Evolutionary conservation across 2,329 filamentous ascomycete genomes (phyloP).

Genomic region (Cladobotryum mycophilum): DNA sequence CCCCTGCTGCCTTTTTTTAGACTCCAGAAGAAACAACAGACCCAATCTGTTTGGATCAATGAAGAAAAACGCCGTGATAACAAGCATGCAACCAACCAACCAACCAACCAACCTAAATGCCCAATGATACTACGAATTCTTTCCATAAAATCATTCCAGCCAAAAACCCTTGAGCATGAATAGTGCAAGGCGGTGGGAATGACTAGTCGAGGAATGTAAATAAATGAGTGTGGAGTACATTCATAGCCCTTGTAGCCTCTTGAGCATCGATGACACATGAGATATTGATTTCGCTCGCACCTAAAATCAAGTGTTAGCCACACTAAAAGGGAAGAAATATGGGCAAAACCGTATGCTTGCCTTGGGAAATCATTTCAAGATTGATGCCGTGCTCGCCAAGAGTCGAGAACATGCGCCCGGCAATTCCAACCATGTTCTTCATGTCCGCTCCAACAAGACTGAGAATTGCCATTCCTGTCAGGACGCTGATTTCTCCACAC

Average conservation of each 20-base stretch:
- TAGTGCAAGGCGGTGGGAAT: too few relatives aligned
- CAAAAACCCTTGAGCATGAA: too few relatives aligned
- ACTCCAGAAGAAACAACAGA: too few relatives aligned
- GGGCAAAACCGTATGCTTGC: constrained; percentile 39
- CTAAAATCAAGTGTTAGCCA: constrained; percentile 36
- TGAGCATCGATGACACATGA: constrained; percentile 92
- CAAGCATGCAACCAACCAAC: too few relatives aligned
- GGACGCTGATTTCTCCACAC: constrained; percentile 84
- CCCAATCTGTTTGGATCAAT: too few relatives aligned
- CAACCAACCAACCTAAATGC: too few relatives aligned
- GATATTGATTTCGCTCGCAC: constrained; percentile 98
- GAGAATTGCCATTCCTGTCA: constrained; percentile 90
- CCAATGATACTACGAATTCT: too few relatives aligned
- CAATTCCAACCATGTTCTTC: constrained; percentile 95
- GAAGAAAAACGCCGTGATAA: too few relatives aligned
- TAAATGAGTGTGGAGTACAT: constrained; percentile 90
- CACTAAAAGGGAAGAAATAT: not conserved
- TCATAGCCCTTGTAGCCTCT: constrained; percentile 89
- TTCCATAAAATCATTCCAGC: too few relatives aligned
- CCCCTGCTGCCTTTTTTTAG: too few relatives aligned
- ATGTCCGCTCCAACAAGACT: constrained; percentile 92
- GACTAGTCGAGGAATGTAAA: constrained; percentile 84
- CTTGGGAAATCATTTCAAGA: constrained; percentile 99
- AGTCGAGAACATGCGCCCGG: constrained; percentile 90
- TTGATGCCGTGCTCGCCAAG: constrained; percentile 92